Evolutionary conservation across 23 red algal genomes (phyloP).

Genomic region (Agarophyton chilense): DNA sequence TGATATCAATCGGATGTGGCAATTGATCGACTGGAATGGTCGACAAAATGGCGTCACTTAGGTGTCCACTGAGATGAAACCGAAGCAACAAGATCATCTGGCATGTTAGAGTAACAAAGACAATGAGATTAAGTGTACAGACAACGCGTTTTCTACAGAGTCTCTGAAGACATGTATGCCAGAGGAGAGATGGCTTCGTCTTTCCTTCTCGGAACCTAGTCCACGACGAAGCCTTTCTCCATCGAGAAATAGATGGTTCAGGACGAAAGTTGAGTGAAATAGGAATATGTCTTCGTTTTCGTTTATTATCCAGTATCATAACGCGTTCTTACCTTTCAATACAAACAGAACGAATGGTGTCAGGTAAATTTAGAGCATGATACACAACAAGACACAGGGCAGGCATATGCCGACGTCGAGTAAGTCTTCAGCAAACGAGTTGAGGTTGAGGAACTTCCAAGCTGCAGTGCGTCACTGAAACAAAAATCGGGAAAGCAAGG

Average conservation of each 20-base stretch:
- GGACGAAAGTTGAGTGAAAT: background rate
- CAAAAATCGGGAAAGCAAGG: background rate
- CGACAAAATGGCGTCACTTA: background rate
- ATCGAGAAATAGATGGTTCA: background rate
- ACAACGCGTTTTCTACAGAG: conserved; percentile 27
- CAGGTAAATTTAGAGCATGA: background rate
- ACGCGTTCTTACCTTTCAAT: background rate
- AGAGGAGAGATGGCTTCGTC: background rate
- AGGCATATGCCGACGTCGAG: background rate
- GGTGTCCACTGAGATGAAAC: conserved; percentile 10
- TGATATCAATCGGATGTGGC: conserved; percentile 59
- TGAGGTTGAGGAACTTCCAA: background rate
- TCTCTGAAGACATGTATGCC: background rate
- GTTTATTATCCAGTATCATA: background rate
- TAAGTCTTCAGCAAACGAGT: background rate
- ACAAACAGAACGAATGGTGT: background rate
- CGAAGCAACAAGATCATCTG: conserved; percentile 31
- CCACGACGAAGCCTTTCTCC: background rate
- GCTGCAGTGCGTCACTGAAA: background rate
- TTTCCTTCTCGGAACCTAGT: background rate
- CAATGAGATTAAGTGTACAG: conserved; percentile 18
- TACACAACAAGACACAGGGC: background rate
- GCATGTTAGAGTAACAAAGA: conserved; percentile 8
- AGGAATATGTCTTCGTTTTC: background rate
- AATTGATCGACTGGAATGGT: conserved; percentile 19